Evolutionary conservation across 1,284 basidiomycete genomes (phyloP), one percentile per base, ranked within the genome.

Genomic region (Moesziomyces aphidis): DNA sequence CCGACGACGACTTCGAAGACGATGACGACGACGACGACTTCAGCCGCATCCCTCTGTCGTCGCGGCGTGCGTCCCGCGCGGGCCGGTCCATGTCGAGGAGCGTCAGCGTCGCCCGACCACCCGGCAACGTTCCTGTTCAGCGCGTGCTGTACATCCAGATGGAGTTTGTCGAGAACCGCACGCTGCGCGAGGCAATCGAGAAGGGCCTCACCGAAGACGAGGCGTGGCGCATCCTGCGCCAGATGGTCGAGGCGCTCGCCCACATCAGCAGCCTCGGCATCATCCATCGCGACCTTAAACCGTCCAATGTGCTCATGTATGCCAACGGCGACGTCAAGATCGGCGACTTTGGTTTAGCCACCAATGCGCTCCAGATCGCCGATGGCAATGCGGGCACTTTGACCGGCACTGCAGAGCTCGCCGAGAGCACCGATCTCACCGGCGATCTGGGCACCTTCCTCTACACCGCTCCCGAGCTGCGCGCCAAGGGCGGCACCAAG

Each of bases 211-310:
- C 70, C 11, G 55, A 79, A 24, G 83, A 93, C 49, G 93, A 96
- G 71, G 90, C 91, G 0, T 97, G 95, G 95, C 87, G 92, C 28
- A 86, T 97, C 21, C 93, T 97, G 80, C 90, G 93, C 91, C 86
- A 95, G 91, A 82, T 93, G 94, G n/a, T 93, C 91, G 85, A 89
- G 90, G 45, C 93, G 0, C 87, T 98, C 4, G 91, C 92, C 0
- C 93, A 97, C 78, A 95, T 97, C 89, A 92, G 17, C 90, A 76
- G 90, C 28, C 87, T 93, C 50, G 92, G 93, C 26, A 95, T 98
- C 76, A 91, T 97, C 28, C 95, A 97, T 86, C 89, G 95, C 50
- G 95, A 97, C 19, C 65, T 81, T 36, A 81, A 84, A 56, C 83
- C 83, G 1, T 79, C 78, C 17, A 84, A 84, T 51, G 80, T 84